phyloP scores from a whole-genome alignment of 768 basidiomycete species.

The Pleurotus salmoneostramineus region DNA sequence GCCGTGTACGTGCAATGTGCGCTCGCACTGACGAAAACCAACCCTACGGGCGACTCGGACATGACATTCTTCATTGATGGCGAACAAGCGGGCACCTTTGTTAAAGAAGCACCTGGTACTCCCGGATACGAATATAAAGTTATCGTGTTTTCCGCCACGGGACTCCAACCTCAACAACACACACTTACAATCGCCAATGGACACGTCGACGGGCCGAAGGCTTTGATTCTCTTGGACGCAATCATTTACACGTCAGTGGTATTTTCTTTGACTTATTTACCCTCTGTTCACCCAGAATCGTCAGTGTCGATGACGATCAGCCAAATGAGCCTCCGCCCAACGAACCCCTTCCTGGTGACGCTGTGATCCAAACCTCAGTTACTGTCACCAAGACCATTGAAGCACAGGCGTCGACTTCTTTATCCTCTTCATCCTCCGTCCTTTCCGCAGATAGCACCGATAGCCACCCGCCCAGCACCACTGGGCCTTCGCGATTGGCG shows the following conservation, averaged over 20 bases:
- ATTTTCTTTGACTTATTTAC: not conserved
- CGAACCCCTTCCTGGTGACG: too few species aligned
- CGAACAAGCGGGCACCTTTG: conserved; percentile 23
- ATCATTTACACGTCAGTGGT: conserved; percentile 22
- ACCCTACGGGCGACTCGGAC: conserved; percentile 13
- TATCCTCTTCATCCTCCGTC: too few species aligned
- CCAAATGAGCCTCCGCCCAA: not conserved
- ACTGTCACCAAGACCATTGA: too few species aligned
- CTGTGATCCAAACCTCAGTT: too few species aligned
- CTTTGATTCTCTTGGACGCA: conserved; percentile 25
- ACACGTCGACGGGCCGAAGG: conserved; percentile 13
- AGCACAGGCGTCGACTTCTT: too few species aligned
- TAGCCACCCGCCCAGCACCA: too few species aligned
- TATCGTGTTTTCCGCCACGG: conserved; percentile 25
- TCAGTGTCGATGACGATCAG: not conserved
- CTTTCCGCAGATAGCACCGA: too few species aligned
- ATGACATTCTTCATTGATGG: conserved; percentile 35
- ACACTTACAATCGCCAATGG: conserved; percentile 26
- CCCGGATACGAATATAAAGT: conserved; percentile 27
- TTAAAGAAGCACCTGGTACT: conserved; percentile 14
- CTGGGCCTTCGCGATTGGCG: too few species aligned
- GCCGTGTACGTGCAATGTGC: conserved; percentile 39
- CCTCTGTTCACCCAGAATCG: not conserved
- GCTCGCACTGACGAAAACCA: not conserved
- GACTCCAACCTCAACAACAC: conserved; percentile 20